These are phyloP conservation scores for Amanita polypyramis DNA, from an alignment of 768 basidiomycete species.

Conservation along the genomic window DNA sequence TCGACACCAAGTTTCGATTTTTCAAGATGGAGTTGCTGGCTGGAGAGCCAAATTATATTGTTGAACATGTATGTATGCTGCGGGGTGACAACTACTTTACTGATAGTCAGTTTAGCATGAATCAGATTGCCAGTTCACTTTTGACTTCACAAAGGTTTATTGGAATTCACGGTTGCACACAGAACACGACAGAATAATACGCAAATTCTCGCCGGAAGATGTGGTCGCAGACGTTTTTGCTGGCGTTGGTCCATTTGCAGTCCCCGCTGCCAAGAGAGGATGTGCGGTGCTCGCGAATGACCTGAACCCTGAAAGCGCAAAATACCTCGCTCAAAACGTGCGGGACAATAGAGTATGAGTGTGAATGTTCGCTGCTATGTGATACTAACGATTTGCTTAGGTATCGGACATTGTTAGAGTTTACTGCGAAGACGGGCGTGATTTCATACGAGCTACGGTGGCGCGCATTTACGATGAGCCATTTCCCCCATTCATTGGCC, in stretches of 20 bases:
- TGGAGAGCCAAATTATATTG: constrained; percentile 78
- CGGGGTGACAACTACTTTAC: background rate
- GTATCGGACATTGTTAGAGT: constrained; percentile 37
- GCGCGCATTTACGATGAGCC: constrained; percentile 48
- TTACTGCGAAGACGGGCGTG: constrained; percentile 76
- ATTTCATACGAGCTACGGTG: constrained; percentile 64
- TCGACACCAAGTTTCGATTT: constrained; percentile 79
- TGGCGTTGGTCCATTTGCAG: constrained; percentile 92
- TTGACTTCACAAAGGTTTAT: constrained; percentile 93
- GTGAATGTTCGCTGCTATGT: background rate
- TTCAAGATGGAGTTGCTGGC: constrained; percentile 97
- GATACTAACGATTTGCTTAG: background rate
- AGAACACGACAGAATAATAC: constrained; percentile 83
- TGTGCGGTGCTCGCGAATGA: constrained; percentile 90
- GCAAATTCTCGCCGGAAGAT: constrained; percentile 59
- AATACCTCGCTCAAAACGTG: constrained; percentile 68
- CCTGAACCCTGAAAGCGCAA: constrained; percentile 80
- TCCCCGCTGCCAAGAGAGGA: constrained; percentile 89
- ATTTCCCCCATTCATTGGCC: constrained; percentile 47
- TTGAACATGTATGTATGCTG: constrained; percentile 63
- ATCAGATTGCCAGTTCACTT: constrained; percentile 77
- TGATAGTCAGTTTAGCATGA: constrained; percentile 47
- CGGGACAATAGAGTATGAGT: constrained; percentile 60
- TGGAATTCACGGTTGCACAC: constrained; percentile 95
- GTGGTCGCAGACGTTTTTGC: constrained; percentile 93